Conservation (phyloP, 768 basidiomycete genomes). For the Pisolithus marmoratus region DNA sequence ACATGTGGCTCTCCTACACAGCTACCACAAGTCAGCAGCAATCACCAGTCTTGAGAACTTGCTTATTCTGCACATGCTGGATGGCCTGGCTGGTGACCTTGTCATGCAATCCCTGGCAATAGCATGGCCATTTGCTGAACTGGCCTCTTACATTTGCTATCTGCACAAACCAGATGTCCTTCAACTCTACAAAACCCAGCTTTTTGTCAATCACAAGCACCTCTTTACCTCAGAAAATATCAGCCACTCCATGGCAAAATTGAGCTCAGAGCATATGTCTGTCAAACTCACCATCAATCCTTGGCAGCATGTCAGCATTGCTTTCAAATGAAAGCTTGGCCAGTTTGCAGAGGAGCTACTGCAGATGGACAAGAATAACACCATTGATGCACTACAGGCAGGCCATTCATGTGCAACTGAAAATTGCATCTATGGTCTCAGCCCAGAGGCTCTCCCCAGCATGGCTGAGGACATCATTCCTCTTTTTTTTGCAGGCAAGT, state of each 20-base stretch:
- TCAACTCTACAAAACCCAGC: constrained; percentile 3
- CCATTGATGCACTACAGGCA: constrained; percentile 18
- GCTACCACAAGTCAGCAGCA: constrained; percentile 14
- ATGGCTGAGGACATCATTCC: constrained; percentile 20
- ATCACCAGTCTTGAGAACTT: constrained; percentile 12
- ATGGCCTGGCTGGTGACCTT: constrained; percentile 17
- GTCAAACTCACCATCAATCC: constrained; percentile 4
- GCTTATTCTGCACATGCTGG: constrained; percentile 22
- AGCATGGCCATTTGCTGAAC: constrained; percentile 11
- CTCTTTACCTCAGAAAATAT: constrained; percentile 6
- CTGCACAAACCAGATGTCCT: background rate
- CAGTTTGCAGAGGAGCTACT: background rate
- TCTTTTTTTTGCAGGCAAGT: constrained; percentile 19
- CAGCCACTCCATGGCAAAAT: background rate
- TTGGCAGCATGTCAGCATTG: constrained; percentile 18
- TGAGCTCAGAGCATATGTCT: constrained; percentile 1
- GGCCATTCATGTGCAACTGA: constrained; percentile 18
- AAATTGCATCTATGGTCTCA: constrained; percentile 22
- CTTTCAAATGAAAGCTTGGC: constrained; percentile 14
- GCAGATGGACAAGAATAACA: constrained; percentile 5
- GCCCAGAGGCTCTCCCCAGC: constrained; percentile 15
- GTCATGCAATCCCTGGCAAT: constrained; percentile 21
- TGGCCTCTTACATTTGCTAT: background rate
- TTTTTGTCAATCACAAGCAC: constrained; percentile 17
- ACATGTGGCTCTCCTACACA: constrained; percentile 9